Evolutionary conservation across 2,329 filamentous ascomycete genomes (phyloP), one percentile per base, ranked within the genome.

Genomic region (Orbilia oligospora): DNA sequence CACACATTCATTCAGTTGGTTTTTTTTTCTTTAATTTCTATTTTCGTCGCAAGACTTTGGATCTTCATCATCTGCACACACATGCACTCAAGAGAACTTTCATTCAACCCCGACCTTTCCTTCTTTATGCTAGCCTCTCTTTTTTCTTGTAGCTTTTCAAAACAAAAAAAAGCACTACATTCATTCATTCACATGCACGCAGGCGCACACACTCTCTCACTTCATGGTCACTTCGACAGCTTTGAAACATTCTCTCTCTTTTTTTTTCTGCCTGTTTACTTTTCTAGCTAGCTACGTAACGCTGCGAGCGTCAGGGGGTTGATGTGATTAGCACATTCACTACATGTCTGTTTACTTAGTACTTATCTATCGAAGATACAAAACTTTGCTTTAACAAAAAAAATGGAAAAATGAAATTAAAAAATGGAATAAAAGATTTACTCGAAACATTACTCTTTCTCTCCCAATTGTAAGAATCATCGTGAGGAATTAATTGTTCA

Each of bases 21-120:
- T 46, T 46, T 46, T 46, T 46, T 66, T 76, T 71, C 33, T 46
- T 76, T 76, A 67, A 67, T 76, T 71, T 71, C 41, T 71, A 68
- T 71, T 66, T n/a, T 24, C 33, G 16, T 36, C 33, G 30, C 30
- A 36, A 46, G 58, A 36, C 49, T 33, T 55, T 55, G 20, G 44
- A 51, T 51, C 18, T 10, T 38, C 48, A 44, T n/a, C n/a, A n/a
- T n/a, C n/a, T n/a, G n/a, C n/a, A n/a, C n/a, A n/a, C n/a, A n/a
- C n/a, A n/a, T n/a, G n/a, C n/a, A n/a, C n/a, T n/a, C n/a, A n/a
- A 18, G 30, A 46, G 38, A 22, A 66, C 69, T 64, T 63, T 66
- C 61, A 14, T 72, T 72, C 58, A 65, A 58, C 3, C 30, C 51
- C 27, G 56, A 63, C 24, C 27, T 61, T 73, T 61, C 18, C 41